Evolutionary conservation across 108 stramenopile species (phyloP), one percentile per base, ranked within the genome.

Genomic region (Skeletonema costatum): DNA sequence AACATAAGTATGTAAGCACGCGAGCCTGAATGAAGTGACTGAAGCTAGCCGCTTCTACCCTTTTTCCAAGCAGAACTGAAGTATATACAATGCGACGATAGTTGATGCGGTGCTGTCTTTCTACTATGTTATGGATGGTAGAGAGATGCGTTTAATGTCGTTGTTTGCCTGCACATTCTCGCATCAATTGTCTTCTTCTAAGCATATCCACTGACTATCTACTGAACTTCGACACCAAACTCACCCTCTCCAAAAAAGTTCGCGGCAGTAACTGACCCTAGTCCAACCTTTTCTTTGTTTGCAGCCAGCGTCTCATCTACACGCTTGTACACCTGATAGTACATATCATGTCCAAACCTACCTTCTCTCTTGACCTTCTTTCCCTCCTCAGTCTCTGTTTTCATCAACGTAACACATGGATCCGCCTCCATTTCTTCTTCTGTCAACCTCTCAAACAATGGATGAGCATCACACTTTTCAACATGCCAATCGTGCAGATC

Each of bases 401-500:
- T 87, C 96, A 99, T 98, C 25, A 91, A 88, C 39, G 69, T 56
- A 32, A 99, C 94, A 75, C 95, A 96, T 3, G 92, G 87, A 85
- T 99, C 98, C n/a, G 58, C 71, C 46, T 83, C 85, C 78, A 86
- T 77, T 42, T 87, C 89, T 33, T 91, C 82, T 62, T 83, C 78
- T 25, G 70, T 76, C 5, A 97, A 72, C 16, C 83, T 74, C 31
- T 73, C 75, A 76, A 97, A 97, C 73, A 93, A 63, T 7, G 94
- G 93, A 87, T 99, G 98, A 0, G 84, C 85, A 42, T 88, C 74
- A 39, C 92, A 90, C 53, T 97, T 90, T 59, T 79, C 89, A 12
- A 97, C 92, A 72, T 98, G 97, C 98, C 98, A 99, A 35, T 95
- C 77, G 78, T 99, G 97, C 62, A 99, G 87, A 77, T 97, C 97